A percentile compares a stretch with the other conserved stretches of the same genome.
phyloP scores from a whole-genome alignment of 116 monocot genomes.

The Trichopus zeylanicus region DNA sequence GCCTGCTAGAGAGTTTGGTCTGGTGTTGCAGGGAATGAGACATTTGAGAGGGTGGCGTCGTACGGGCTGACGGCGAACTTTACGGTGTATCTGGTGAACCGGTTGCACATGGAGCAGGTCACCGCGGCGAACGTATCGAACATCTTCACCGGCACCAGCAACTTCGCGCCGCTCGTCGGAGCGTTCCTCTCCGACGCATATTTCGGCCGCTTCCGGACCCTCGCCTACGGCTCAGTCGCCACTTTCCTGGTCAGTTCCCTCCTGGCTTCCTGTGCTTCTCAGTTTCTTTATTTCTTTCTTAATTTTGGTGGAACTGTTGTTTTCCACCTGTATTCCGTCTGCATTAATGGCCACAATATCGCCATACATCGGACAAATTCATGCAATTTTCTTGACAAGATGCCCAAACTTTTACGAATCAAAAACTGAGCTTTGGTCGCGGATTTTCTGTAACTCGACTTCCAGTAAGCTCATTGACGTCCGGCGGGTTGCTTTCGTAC shows the following conservation, averaged over 20 bases:
- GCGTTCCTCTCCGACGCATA: slow-evolving; percentile 57
- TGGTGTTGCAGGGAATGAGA: slow-evolving; percentile 31
- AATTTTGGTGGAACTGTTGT: no score
- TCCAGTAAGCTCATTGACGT: no score
- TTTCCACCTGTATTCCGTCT: no score
- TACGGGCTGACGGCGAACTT: slow-evolving; percentile 31
- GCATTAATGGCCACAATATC: no score
- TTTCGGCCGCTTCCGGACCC: slow-evolving; percentile 26
- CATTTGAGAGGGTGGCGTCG: slow-evolving; percentile 29
- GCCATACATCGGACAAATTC: no score
- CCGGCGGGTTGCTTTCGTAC: no score
- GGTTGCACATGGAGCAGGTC: slow-evolving; percentile 27
- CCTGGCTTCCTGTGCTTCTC: not conserved
- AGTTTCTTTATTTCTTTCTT: no score
- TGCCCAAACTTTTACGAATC: no score
- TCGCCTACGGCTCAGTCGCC: slow-evolving; percentile 15
- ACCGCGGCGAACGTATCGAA: slow-evolving; percentile 15
- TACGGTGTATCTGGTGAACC: slow-evolving; percentile 29
- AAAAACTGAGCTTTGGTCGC: no score
- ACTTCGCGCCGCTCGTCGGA: slow-evolving; percentile 36
- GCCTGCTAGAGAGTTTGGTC: not conserved
- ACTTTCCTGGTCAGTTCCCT: slow-evolving; percentile 19
- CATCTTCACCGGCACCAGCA: slow-evolving; percentile 39
- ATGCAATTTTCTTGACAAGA: no score
- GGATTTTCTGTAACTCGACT: no score